Base-by-base conservation (phyloP, 2,329 filamentous ascomycete species). In the Knufia fluminis region DNA sequence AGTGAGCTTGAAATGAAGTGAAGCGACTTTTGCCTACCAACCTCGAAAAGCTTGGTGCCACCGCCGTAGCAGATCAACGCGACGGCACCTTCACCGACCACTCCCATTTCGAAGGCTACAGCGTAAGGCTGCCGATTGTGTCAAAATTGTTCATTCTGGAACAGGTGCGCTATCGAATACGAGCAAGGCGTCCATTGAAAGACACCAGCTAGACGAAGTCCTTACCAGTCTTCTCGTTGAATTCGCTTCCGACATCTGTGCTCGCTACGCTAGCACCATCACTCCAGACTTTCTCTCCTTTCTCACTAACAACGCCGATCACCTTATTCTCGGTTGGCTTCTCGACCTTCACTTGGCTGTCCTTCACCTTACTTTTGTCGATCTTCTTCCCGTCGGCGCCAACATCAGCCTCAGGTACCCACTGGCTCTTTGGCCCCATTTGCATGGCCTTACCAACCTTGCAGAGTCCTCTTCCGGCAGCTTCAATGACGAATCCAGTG, bases 381-480 rank as follows among this genome's bases (percentile, higher is more conserved):
- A 54, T 46, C 42, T 51, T 54, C 50, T 53, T 55, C 23, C 48
- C 50, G 46, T 55, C 47, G 7, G 49, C 39, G 7, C 54, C 48
- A 24, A 40, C 23, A 17, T 57, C 55, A 24, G 26, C 46, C 33
- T 52, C 42, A 8, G 56, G 43, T 4, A 59, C 52, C 55, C 51
- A 58, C 31, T 57, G 46, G 3, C 47, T 47, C 10, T 38, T 42
- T 24, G 52, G 48, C n/a, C 57, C 57, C 52, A 59, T 48, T 19
- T 35, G 52, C 23, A 48, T 20, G 16, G 45, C 39, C 14, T 54
- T 48, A 35, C 56, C 57, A 22, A 54, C 42, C 20, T 56, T 57
- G 16, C 19, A 41, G 7, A 59, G 16, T 7, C 56, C 54, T 20
- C 48, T 53, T 7, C 54, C 56, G 3, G 55, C 48, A 8, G 33